Percentiles rank a stretch among this genome's conserved stretches.
Conservation (phyloP, 2,329 filamentous ascomycete genomes). For the Cladophialophora exuberans region DNA sequence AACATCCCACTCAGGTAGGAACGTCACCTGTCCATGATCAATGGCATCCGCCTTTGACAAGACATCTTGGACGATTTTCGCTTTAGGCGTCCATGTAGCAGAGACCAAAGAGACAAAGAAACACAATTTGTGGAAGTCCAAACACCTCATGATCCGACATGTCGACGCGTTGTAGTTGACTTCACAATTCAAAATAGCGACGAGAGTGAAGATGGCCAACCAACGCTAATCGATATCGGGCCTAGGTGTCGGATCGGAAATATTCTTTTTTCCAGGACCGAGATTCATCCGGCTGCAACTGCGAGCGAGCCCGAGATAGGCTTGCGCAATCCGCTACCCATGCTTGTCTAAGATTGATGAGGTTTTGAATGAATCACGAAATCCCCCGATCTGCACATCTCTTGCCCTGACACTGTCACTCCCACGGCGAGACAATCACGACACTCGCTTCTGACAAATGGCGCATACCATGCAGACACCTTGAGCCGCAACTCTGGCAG, state of each 20-base stretch:
- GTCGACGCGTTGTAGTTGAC: conserved; percentile 1
- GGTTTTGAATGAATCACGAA: conserved; percentile 3
- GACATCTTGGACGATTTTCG: conserved; percentile 6
- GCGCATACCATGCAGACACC: conserved; percentile 1
- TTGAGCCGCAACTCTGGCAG: conserved; percentile 9
- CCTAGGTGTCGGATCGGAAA: too few relatives aligned
- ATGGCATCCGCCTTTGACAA: background rate
- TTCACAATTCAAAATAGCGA: background rate
- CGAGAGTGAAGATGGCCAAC: background rate
- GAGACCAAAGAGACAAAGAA: too few relatives aligned
- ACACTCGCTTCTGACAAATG: conserved; percentile 13
- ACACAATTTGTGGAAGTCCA: background rate
- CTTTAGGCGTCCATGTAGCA: background rate
- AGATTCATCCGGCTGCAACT: too few relatives aligned
- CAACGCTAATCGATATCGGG: too few relatives aligned
- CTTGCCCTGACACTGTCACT: too few relatives aligned
- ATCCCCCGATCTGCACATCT: background rate
- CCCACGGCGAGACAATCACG: background rate
- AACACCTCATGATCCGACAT: conserved; percentile 18
- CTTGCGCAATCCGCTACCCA: conserved; percentile 6
- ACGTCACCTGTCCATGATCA: conserved; percentile 17
- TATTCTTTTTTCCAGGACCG: conserved; percentile 14
- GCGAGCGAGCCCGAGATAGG: background rate
- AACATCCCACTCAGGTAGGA: conserved; percentile 51
- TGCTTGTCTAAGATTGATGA: conserved; percentile 14